Base-by-base conservation (phyloP, 2,329 filamentous ascomycete species). In the Pseudogymnoascus sp. region DNA sequence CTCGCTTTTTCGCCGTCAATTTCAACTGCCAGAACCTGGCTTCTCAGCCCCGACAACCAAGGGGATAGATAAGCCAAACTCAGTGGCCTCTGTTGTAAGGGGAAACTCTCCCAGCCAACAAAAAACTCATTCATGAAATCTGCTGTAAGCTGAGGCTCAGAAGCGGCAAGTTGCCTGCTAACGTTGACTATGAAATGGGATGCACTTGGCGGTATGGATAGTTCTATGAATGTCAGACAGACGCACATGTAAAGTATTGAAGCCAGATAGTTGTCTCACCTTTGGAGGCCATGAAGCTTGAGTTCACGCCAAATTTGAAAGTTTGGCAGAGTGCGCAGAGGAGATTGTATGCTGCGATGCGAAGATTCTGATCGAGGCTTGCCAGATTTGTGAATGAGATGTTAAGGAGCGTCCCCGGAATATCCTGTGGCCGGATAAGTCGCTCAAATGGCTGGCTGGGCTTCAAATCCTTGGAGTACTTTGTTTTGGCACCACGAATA, bases 91-190 rank as follows among this genome's bases (percentile, higher is more conserved):
- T 89, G 86, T 61, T 87, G 82, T 35, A 86, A 82, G 1, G 83
- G 80, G 66, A 88, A 86, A 67, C 85, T 87, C 65, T 87, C 85
- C 86, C 86, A 89, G 16, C 86, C 84, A 22, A 87, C 84, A 62
- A 89, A 88, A 69, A 89, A 89, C 67, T 88, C 86, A n/a, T 86
- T 87, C 38, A 89, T 69, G 67, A 89, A 89, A 67, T 89, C 86
- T 6, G 80, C 81, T 0, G 86, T 88, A 6, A 89, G 77, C 66
- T 87, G 85, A 20, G 86, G 84, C 67, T 89, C 86, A 18, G 84
- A 80, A 30, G 76, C 73, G 7, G 86, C 85, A 14, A 89, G 75
- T 63, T 84, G 81, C 67, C 80, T 81, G 74, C 86, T 88, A 54
- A 88, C 85, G 54, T 81, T 80, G 66, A 88, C 75, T 41, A 89